Conservation (phyloP, 2,329 filamentous ascomycete genomes). For the Catunica adiposa region DNA sequence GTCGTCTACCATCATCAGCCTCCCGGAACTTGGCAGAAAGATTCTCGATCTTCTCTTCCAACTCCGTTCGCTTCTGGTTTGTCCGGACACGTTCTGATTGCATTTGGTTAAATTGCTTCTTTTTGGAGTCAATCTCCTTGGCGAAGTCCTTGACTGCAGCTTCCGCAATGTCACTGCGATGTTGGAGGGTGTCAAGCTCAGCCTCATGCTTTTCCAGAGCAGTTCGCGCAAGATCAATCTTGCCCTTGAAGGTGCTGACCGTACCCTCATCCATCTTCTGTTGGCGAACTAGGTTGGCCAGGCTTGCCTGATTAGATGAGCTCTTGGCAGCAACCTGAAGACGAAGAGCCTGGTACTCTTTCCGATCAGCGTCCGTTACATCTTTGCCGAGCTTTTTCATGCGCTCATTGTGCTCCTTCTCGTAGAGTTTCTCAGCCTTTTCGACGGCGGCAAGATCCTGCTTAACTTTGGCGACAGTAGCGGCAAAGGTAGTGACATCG, state of each 20-base stretch:
- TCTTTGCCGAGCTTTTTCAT: slow-evolving; percentile 76
- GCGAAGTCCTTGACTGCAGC: slow-evolving; percentile 49
- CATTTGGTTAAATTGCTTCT: slow-evolving; percentile 74
- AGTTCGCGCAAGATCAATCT: slow-evolving; percentile 62
- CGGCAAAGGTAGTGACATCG: slow-evolving; percentile 57
- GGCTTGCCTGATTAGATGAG: slow-evolving; percentile 61
- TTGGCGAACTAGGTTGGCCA: slow-evolving; percentile 76
- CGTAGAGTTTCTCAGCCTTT: slow-evolving; percentile 77
- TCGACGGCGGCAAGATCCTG: slow-evolving; percentile 73
- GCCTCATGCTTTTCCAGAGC: slow-evolving; percentile 56
- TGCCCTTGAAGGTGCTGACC: slow-evolving; percentile 74
- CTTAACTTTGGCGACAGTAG: slow-evolving; percentile 54
- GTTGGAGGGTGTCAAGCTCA: slow-evolving; percentile 52
- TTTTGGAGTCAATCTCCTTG: slow-evolving; percentile 69
- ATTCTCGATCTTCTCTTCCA: slow-evolving; percentile 81
- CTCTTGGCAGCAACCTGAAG: slow-evolving; percentile 73
- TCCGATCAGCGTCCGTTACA: slow-evolving; percentile 69
- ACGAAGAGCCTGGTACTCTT: slow-evolving; percentile 73
- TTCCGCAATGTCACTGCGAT: slow-evolving; percentile 49
- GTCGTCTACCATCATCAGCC: slow-evolving; percentile 68
- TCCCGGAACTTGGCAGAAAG: slow-evolving; percentile 66
- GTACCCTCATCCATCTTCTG: slow-evolving; percentile 84
- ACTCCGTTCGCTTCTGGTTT: slow-evolving; percentile 67
- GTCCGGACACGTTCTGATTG: slow-evolving; percentile 70
- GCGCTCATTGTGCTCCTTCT: slow-evolving; percentile 69